Conservation (phyloP, 169 alveolate genomes). For the Cryptosporidium ryanae region DNA sequence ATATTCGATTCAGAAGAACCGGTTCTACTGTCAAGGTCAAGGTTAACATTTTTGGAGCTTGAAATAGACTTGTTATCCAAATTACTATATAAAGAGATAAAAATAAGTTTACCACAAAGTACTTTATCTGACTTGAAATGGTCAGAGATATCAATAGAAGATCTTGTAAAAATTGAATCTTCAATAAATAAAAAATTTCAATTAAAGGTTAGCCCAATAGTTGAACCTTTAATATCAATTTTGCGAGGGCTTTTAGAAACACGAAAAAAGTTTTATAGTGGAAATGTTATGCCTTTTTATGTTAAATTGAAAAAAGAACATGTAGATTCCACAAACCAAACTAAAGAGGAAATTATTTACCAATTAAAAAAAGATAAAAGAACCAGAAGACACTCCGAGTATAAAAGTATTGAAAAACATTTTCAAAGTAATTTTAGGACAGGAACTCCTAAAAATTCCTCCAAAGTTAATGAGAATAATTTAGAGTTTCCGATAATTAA, state of each 20-base stretch:
- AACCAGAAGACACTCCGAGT: constrained; percentile 2
- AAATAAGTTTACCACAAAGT: not conserved
- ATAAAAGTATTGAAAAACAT: not conserved
- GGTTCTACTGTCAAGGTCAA: constrained; percentile 14
- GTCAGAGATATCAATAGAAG: constrained; percentile 18
- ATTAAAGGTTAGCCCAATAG: constrained; percentile 33
- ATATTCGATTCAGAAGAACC: constrained; percentile 39
- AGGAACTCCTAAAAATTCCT: constrained; percentile 40
- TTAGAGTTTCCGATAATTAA: constrained; percentile 46
- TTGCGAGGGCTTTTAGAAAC: constrained; percentile 64
- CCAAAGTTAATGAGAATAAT: not conserved
- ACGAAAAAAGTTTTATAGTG: constrained; percentile 24
- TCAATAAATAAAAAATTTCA: not conserved
- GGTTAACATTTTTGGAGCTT: constrained; percentile 36
- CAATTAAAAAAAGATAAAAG: not conserved
- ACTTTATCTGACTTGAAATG: constrained; percentile 20
- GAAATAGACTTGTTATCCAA: constrained; percentile 38
- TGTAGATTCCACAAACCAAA: not conserved
- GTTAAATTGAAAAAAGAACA: constrained; percentile 1
- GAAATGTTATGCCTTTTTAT: constrained; percentile 66
- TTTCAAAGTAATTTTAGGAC: not conserved
- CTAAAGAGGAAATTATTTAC: constrained; percentile 4
- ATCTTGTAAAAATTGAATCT: constrained; percentile 34
- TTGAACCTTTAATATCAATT: constrained; percentile 36
- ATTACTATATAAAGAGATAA: constrained; percentile 33